Evolutionary conservation across 2,329 filamentous ascomycete species (phyloP).

Genomic region (Trichoderma hamatum): DNA sequence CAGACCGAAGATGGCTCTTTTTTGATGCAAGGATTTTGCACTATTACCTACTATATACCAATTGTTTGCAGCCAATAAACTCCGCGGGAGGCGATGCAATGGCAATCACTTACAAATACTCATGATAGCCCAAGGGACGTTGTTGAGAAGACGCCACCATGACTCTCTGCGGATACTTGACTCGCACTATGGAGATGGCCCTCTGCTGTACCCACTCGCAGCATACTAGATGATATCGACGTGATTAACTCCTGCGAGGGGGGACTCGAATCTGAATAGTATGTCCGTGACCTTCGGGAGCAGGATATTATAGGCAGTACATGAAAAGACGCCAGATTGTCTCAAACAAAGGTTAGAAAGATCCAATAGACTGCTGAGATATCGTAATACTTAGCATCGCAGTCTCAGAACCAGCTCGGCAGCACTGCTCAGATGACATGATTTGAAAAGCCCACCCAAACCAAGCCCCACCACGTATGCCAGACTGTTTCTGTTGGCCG

Average conservation of each 20-base stretch:
- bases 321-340: not conserved
- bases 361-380: not conserved
- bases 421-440: not conserved
- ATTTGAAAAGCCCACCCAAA: not conserved
- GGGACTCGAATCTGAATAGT: not conserved
- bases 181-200: not conserved
- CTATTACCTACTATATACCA: not conserved
- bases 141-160: not conserved
- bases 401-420: not conserved
- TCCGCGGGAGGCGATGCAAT: too few species aligned
- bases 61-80: too few species aligned
- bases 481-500: not conserved
- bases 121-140: not conserved
- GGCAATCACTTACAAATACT: not conserved
- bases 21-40: not conserved
- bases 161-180: not conserved
- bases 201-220: not conserved
- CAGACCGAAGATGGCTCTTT: slow-evolving; percentile 9
- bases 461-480: not conserved
- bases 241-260: not conserved
- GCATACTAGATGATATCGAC: not conserved
- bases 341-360: not conserved
- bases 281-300: not conserved
- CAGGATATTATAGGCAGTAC: not conserved
- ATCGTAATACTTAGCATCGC: not conserved